Evolutionary conservation across 768 basidiomycete species (phyloP), one percentile per base, ranked within the genome.

Genomic region (Aureoboletus auriporus): DNA sequence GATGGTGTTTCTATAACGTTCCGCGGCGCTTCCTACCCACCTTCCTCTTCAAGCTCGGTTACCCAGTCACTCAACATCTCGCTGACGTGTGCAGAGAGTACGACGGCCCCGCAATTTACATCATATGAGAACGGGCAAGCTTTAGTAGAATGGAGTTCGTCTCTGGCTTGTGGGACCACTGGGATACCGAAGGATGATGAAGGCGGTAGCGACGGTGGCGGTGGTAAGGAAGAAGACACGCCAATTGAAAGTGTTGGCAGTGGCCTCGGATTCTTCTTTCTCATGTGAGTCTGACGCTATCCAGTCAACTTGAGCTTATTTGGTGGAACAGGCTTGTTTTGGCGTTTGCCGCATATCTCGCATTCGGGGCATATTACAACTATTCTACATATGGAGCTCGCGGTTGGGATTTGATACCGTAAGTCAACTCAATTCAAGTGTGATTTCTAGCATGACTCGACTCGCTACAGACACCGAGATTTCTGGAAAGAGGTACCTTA

Each of bases 401-500:
- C 23, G 92, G 92, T 12, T 70, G 74, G 64, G 91, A 93, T 66
- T 75, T 93, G 46, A 82, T 93, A 64, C 90, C 89, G 88, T 90
- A 64, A 64, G 89, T 77, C 20, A 30, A n/a, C n/a, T 29, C 41
- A 10, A 50, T 45, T 46, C 37, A 11, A 8, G 11, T 30, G 13
- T 46, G 57, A 42, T 56, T 5, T 37, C 16, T 2, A 23, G 20
- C 4, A 28, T 12, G 26, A 13, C 44, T 49, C 7, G 58, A 42
- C 41, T 36, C 12, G 7, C 13, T 27, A 12, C 54, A 92, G 89
- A 50, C 89, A 93, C 67, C 86, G 89, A 42, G 88, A 91, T 62
- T 93, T 93, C 67, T 92, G 89, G 89, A 73, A 82, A 64, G 90
- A 93, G 67, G 87, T 92, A 3, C 90, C 90, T 5, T 90, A 89